phyloP scores from a whole-genome alignment of 768 basidiomycete species.

The Mycena venus region DNA sequence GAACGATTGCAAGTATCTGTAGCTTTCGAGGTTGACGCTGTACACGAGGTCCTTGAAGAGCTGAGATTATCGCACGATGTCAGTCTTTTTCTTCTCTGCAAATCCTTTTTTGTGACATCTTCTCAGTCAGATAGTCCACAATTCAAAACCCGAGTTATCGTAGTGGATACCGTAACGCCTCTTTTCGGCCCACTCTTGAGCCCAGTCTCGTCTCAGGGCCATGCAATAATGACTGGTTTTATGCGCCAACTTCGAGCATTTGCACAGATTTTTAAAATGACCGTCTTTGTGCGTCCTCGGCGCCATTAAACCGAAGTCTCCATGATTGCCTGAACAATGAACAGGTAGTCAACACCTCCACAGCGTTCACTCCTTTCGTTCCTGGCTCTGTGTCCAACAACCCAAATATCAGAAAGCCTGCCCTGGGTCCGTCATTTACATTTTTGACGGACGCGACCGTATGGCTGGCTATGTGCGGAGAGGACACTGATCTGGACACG shows the following conservation, averaged over 20 bases:
- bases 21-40: slow-evolving; percentile 70
- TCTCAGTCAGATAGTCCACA: slow-evolving; percentile 26
- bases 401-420: slow-evolving; percentile 68
- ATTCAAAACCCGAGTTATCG: slow-evolving; percentile 58
- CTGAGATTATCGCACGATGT: slow-evolving; percentile 49
- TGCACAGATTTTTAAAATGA: slow-evolving; percentile 57
- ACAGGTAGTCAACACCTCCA: slow-evolving; percentile 75
- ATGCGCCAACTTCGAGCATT: slow-evolving; percentile 73
- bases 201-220: slow-evolving; percentile 79
- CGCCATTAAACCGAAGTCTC: not conserved
- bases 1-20: slow-evolving; percentile 71
- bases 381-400: slow-evolving; percentile 31
- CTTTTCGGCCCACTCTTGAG: slow-evolving; percentile 75
- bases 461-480: slow-evolving; percentile 65
- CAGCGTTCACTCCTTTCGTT: slow-evolving; percentile 35
- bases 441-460: slow-evolving; percentile 80
- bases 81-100: slow-evolving; percentile 27
- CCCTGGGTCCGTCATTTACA: slow-evolving; percentile 81
- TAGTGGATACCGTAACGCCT: slow-evolving; percentile 77
- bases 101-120: not conserved
- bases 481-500: slow-evolving; percentile 9
- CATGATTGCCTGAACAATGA: not conserved
- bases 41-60: slow-evolving; percentile 63
- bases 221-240: slow-evolving; percentile 79
- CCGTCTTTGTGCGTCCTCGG: slow-evolving; percentile 65